These are phyloP conservation scores for Ustilago tritici DNA, from an alignment of 1,284 basidiomycete species.

Conservation along the genomic window DNA sequence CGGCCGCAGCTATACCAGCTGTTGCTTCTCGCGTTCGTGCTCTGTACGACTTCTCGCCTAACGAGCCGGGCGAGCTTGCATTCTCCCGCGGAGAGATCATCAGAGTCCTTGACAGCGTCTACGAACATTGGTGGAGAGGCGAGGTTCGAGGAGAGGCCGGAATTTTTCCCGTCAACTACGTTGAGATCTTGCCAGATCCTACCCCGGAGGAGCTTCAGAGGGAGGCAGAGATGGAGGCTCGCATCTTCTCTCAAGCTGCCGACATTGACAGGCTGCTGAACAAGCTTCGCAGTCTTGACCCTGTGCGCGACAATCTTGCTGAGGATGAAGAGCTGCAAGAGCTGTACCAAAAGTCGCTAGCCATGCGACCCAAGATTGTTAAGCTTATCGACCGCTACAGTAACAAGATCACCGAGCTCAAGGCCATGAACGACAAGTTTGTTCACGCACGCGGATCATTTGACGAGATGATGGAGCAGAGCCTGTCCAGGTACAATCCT, in stretches of 20 bases:
- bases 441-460: conserved; percentile 84
- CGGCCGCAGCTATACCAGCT: conserved; percentile 22
- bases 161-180: conserved; percentile 98
- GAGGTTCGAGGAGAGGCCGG: conserved; percentile 91
- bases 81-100: conserved; percentile 95
- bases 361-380: conserved; percentile 91
- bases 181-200: conserved; percentile 90
- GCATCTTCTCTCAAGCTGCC: conserved; percentile 84
- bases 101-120: conserved; percentile 93
- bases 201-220: conserved; percentile 81
- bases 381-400: conserved; percentile 94
- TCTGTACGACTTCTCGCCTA: conserved; percentile 88
- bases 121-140: conserved; percentile 98
- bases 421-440: conserved; percentile 89
- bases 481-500: conserved; percentile 77
- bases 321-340: conserved; percentile 93
- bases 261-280: conserved; percentile 88
- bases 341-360: conserved; percentile 88
- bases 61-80: conserved; percentile 88
- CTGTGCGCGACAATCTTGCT: conserved; percentile 82
- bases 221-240: conserved; percentile 89
- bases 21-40: conserved; percentile 77
- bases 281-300: conserved; percentile 82
- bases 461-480: conserved; percentile 91
- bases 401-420: conserved; percentile 75